Evolutionary conservation across 495 filamentous ascomycete genomes (phyloP).

Genomic region (Penicillium maclennaniae): DNA sequence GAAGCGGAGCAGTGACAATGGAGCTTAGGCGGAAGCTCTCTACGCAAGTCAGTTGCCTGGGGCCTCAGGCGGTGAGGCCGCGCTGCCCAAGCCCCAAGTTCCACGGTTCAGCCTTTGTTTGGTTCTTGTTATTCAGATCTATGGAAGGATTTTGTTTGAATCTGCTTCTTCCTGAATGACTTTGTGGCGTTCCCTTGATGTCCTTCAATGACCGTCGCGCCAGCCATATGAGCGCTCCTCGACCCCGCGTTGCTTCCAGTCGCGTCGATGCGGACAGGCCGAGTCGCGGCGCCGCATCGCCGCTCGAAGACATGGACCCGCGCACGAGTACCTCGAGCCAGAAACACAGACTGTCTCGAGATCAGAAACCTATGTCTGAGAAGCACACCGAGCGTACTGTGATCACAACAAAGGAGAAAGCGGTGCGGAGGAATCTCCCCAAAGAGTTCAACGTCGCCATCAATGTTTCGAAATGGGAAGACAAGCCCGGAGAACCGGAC

Average conservation of each 20-base stretch:
- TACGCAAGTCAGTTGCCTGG: slow-evolving; percentile 46
- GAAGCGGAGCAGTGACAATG: slow-evolving; percentile 23
- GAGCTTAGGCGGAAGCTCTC: slow-evolving; percentile 39
- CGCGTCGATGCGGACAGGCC: slow-evolving; percentile 42
- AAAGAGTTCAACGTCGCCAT: slow-evolving; percentile 49
- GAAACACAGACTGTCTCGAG: slow-evolving; percentile 31
- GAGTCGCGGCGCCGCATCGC: slow-evolving; percentile 31
- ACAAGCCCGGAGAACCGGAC: slow-evolving; percentile 31
- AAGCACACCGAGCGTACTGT: slow-evolving; percentile 44
- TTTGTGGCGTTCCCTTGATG: slow-evolving; percentile 29
- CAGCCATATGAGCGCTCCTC: slow-evolving; percentile 43
- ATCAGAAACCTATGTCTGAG: slow-evolving; percentile 30
- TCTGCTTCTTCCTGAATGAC: slow-evolving; percentile 19
- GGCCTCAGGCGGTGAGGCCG: slow-evolving; percentile 33
- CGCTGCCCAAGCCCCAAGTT: slow-evolving; percentile 18
- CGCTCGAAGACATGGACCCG: slow-evolving; percentile 36
- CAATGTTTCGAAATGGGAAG: slow-evolving; percentile 43
- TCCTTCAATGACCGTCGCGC: slow-evolving; percentile 45
- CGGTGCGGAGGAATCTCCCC: slow-evolving; percentile 61
- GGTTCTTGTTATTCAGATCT: slow-evolving; percentile 4
- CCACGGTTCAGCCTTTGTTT: slow-evolving; percentile 6
- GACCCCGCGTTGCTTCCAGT: slow-evolving; percentile 46
- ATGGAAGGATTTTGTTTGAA: neutral
- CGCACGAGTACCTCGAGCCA: slow-evolving; percentile 36
- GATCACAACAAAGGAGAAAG: slow-evolving; percentile 61